A percentile compares a stretch with the other conserved stretches of the same genome.
Evolutionary conservation across 257 asterid species (phyloP).

Genomic region (Ilex aquifolium): DNA sequence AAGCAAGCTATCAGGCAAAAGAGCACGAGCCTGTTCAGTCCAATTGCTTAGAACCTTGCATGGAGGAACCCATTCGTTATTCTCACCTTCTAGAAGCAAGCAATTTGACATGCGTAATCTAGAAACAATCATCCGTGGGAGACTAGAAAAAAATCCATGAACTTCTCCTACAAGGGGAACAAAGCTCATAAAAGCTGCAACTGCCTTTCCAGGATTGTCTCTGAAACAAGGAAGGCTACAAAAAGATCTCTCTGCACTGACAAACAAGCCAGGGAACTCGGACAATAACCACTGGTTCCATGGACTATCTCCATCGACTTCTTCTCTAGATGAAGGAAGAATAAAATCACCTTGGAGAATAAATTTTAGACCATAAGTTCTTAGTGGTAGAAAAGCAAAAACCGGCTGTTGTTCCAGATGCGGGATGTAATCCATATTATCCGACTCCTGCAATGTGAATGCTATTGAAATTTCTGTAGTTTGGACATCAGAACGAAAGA

Average conservation of each 20-base stretch:
- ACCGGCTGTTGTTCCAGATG: slow-evolving; percentile 80
- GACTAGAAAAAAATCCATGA: slow-evolving; percentile 82
- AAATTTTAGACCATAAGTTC: slow-evolving; percentile 93
- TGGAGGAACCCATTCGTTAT: slow-evolving; percentile 77
- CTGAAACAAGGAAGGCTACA: slow-evolving; percentile 80
- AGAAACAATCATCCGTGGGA: slow-evolving; percentile 76
- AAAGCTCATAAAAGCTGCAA: slow-evolving; percentile 77
- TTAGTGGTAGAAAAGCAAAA: slow-evolving; percentile 92
- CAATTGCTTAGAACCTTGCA: slow-evolving; percentile 86
- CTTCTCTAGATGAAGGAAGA: slow-evolving; percentile 98
- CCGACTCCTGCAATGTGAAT: slow-evolving; percentile 60
- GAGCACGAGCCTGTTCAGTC: slow-evolving; percentile 62
- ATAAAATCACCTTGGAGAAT: slow-evolving; percentile 95
- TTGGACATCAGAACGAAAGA: slow-evolving; percentile 56
- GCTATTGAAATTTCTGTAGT: slow-evolving; percentile 86
- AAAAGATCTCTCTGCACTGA: slow-evolving; percentile 64
- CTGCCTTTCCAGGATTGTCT: slow-evolving; percentile 62
- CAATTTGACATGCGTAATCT: slow-evolving; percentile 78
- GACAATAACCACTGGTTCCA: slow-evolving; percentile 98
- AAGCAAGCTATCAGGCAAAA: slow-evolving; percentile 67
- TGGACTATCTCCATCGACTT: slow-evolving; percentile 87
- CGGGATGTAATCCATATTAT: slow-evolving; percentile 55
- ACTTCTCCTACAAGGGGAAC: slow-evolving; percentile 87
- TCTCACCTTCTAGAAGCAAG: slow-evolving; percentile 61
- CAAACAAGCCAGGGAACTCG: slow-evolving; percentile 79